Evolutionary conservation across 768 basidiomycete genomes (phyloP).

Genomic region (Chalciporus sphaerocephalus): DNA sequence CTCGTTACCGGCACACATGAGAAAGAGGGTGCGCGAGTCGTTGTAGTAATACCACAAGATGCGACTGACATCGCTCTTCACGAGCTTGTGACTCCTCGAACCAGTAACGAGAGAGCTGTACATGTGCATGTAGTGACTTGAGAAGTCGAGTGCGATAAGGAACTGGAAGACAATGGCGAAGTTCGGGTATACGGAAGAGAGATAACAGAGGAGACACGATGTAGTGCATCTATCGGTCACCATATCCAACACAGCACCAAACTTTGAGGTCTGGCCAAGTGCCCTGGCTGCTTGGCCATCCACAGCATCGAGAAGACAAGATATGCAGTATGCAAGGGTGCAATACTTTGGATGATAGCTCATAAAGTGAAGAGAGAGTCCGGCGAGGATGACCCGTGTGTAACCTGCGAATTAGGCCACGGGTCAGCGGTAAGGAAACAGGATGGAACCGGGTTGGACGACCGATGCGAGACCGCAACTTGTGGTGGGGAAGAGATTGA

Average conservation of each 20-base stretch:
- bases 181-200: slow-evolving; percentile 84
- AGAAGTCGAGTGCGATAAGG: slow-evolving; percentile 95
- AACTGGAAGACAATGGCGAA: slow-evolving; percentile 87
- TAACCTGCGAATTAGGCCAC: slow-evolving; percentile 56
- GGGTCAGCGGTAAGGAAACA: slow-evolving; percentile 3
- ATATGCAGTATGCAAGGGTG: slow-evolving; percentile 83
- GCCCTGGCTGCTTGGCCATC: slow-evolving; percentile 91
- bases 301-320: slow-evolving; percentile 90
- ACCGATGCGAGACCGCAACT: too few species aligned
- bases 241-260: slow-evolving; percentile 98
- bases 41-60: slow-evolving; percentile 95
- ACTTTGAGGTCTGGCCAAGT: slow-evolving; percentile 88
- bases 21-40: slow-evolving; percentile 83
- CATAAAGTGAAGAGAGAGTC: slow-evolving; percentile 87
- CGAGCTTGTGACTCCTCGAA: slow-evolving; percentile 86
- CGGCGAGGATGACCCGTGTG: slow-evolving; percentile 85
- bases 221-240: slow-evolving; percentile 98
- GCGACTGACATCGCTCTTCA: slow-evolving; percentile 87
- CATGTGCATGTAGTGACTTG: slow-evolving; percentile 99
- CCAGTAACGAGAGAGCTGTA: slow-evolving; percentile 97
- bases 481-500: neutral
- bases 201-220: slow-evolving; percentile 89
- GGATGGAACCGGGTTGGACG: neutral
- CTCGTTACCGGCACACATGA: slow-evolving; percentile 94
- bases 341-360: slow-evolving; percentile 91